These are phyloP conservation scores for Microdochium nivale DNA, from an alignment of 2,329 filamentous ascomycete genomes.

Conservation along the genomic window DNA sequence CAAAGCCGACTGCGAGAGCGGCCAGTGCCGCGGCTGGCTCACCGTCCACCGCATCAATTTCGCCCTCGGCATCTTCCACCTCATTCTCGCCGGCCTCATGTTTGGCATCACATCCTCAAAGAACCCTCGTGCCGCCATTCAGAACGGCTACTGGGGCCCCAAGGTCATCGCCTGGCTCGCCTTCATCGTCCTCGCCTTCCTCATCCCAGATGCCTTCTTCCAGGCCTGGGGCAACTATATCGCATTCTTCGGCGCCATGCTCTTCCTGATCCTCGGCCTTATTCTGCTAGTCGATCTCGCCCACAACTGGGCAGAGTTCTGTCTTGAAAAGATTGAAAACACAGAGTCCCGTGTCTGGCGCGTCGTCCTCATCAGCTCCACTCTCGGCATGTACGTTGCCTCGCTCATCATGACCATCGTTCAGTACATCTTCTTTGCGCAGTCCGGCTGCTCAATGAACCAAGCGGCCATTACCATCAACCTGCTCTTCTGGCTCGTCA, in stretches of 20 bases:
- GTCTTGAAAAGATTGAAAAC: conserved; percentile 85
- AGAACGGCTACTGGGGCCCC: conserved; percentile 99
- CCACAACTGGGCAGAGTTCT: conserved; percentile 96
- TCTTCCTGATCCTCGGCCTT: conserved; percentile 88
- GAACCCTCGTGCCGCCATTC: conserved; percentile 76
- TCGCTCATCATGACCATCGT: conserved; percentile 91
- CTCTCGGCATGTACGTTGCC: conserved; percentile 84
- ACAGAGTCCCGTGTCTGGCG: conserved; percentile 81
- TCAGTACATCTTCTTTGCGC: conserved; percentile 95
- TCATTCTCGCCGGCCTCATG: conserved; percentile 74
- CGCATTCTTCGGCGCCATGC: conserved; percentile 76
- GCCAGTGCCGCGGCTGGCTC: conserved; percentile 90
- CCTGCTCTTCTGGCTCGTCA: conserved; percentile 69
- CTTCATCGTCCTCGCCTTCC: conserved; percentile 83
- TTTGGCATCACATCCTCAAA: conserved; percentile 82
- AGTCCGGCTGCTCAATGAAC: conserved; percentile 81
- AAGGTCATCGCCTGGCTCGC: conserved; percentile 86
- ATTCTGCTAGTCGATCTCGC: conserved; percentile 91
- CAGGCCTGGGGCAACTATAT: conserved; percentile 94
- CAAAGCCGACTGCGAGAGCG: conserved; percentile 84
- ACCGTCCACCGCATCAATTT: conserved; percentile 98
- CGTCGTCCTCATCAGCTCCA: conserved; percentile 80
- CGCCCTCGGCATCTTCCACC: conserved; percentile 87
- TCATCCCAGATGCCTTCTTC: conserved; percentile 93
- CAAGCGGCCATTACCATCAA: conserved; percentile 95